phyloP scores from a whole-genome alignment of 352 stramenopile species.

The Blastocystis sp. region DNA sequence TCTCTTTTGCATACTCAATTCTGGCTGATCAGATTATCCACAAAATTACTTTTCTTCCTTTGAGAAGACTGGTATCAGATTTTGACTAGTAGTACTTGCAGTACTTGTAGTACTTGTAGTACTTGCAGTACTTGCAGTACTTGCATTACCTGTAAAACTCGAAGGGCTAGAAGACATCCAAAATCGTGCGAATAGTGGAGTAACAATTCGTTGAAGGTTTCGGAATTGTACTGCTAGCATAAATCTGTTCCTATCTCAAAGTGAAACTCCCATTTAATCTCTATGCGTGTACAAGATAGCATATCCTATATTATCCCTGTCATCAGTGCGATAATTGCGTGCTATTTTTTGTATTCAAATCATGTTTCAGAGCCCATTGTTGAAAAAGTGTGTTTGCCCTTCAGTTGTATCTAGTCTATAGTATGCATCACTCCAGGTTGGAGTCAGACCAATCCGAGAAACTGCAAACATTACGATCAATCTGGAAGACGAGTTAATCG shows the following conservation, averaged over 20 bases:
- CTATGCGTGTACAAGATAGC: neutral
- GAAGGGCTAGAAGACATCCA: neutral
- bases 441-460: neutral
- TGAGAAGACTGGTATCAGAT: neutral
- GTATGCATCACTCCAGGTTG: neutral
- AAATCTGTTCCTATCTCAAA: neutral
- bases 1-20: conserved; percentile 34
- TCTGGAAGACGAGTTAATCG: conserved; percentile 1
- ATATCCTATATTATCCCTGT: neutral
- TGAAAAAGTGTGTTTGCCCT: neutral
- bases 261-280: neutral
- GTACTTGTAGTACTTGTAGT: neutral
- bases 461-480: neutral
- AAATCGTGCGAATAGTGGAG: neutral
- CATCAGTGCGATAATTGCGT: neutral
- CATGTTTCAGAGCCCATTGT: neutral
- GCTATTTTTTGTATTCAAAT: neutral
- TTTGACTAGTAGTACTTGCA: neutral
- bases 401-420: neutral
- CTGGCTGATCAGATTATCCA: neutral
- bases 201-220: neutral
- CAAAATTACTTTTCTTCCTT: conserved; percentile 2
- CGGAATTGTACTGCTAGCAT: neutral
- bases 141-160: neutral
- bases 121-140: neutral